Evolutionary conservation across 352 stramenopile species (phyloP).

Genomic region (Phytopythium delawarense): DNA sequence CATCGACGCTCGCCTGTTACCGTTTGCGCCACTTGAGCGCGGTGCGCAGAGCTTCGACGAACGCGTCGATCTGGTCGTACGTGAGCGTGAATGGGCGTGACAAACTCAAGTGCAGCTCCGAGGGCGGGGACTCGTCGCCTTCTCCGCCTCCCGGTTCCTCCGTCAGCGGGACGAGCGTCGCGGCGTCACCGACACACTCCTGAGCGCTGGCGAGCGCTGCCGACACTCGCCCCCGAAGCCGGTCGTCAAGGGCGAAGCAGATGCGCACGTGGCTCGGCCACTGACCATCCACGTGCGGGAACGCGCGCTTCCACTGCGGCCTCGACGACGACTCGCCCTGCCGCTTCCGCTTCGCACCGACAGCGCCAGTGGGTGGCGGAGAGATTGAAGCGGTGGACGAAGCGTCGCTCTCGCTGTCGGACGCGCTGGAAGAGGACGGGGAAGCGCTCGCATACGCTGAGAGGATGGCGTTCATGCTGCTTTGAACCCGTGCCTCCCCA

Average conservation of each 20-base stretch:
- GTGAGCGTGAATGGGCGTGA: constrained; percentile 73
- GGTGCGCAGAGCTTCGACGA: constrained; percentile 57
- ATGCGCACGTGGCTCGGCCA: constrained; percentile 78
- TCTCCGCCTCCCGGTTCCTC: constrained; percentile 14
- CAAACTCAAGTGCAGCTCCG: constrained; percentile 59
- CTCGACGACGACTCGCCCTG: constrained; percentile 1
- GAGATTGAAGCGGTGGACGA: background rate
- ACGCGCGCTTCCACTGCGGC: constrained; percentile 49
- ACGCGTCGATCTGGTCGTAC: constrained; percentile 61
- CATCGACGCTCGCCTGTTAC: constrained; percentile 17
- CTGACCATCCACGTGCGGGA: constrained; percentile 75
- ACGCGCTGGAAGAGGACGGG: constrained; percentile 17
- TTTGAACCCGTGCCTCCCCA: background rate
- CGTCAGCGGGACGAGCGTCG: constrained; percentile 34
- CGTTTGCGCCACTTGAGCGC: constrained; percentile 68
- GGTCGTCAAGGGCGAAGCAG: constrained; percentile 22
- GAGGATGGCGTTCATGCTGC: constrained; percentile 38
- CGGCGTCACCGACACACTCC: constrained; percentile 14
- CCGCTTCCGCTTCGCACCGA: constrained; percentile 45
- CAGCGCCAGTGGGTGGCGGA: background rate
- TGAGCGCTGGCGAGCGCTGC: constrained; percentile 30
- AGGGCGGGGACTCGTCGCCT: constrained; percentile 6
- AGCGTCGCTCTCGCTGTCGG: constrained; percentile 13
- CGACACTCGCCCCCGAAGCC: constrained; percentile 21
- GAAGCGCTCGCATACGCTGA: constrained; percentile 31